These are phyloP conservation scores for Boletus sensibilis DNA, from an alignment of 768 basidiomycete species.

Conservation along the genomic window DNA sequence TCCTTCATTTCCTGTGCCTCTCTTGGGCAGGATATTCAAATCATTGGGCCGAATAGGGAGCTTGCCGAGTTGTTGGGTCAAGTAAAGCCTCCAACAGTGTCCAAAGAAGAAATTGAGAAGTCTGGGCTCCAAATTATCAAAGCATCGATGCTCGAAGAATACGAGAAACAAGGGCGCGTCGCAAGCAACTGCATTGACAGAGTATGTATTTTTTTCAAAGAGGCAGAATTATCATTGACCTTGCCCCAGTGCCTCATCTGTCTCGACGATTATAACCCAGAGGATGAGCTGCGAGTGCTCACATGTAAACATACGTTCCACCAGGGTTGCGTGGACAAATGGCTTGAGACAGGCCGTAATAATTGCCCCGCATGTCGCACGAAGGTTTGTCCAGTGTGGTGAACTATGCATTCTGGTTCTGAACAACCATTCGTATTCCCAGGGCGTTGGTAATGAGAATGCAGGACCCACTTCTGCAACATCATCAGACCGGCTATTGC, in stretches of 20 bases:
- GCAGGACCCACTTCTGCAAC: slow-evolving; percentile 9
- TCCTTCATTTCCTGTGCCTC: slow-evolving; percentile 9
- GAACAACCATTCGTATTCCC: not conserved
- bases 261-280: slow-evolving; percentile 76
- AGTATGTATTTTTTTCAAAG: slow-evolving; percentile 44
- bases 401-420: not conserved
- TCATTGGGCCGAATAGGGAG: slow-evolving; percentile 46
- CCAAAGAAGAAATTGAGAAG: slow-evolving; percentile 81
- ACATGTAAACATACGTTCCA: slow-evolving; percentile 90
- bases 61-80: slow-evolving; percentile 82
- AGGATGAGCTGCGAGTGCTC: slow-evolving; percentile 80
- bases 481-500: slow-evolving; percentile 1
- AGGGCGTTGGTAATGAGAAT: slow-evolving; percentile 29
- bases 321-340: slow-evolving; percentile 81
- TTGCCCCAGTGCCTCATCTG: slow-evolving; percentile 73
- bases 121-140: slow-evolving; percentile 79
- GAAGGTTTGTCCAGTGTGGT: slow-evolving; percentile 45
- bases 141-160: slow-evolving; percentile 44
- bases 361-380: slow-evolving; percentile 91
- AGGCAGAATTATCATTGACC: not conserved
- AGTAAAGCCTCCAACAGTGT: slow-evolving; percentile 78
- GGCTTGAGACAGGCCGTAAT: slow-evolving; percentile 83
- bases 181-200: slow-evolving; percentile 77
- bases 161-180: slow-evolving; percentile 62
- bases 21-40: not conserved